Evolutionary conservation across 495 filamentous ascomycete genomes (phyloP).

Genomic region (Penicillium paxilli): DNA sequence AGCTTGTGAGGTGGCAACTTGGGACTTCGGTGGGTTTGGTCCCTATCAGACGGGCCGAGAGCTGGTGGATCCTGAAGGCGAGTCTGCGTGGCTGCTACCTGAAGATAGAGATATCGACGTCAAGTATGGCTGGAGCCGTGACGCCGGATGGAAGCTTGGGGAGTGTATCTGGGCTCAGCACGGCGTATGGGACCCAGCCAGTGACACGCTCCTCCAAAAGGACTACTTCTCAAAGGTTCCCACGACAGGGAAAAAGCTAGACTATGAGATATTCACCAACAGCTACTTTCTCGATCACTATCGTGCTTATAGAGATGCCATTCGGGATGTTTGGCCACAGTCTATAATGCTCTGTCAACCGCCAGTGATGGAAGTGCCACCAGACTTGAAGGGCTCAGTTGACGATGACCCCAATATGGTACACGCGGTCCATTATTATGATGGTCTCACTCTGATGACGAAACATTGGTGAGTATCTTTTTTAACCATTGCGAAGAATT

Average conservation of each 20-base stretch:
- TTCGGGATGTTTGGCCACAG: conserved; percentile 72
- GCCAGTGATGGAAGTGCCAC: conserved; percentile 88
- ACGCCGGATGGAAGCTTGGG: conserved; percentile 85
- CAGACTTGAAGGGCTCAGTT: conserved; percentile 77
- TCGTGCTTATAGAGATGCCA: conserved; percentile 68
- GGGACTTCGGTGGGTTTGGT: conserved; percentile 91
- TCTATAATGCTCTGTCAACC: conserved; percentile 91
- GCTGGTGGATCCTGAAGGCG: conserved; percentile 86
- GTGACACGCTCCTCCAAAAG: conserved; percentile 74
- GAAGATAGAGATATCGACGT: conserved; percentile 72
- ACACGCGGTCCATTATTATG: conserved; percentile 94
- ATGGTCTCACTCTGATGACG: conserved; percentile 93
- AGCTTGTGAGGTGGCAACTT: conserved; percentile 84
- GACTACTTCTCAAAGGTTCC: conserved; percentile 87
- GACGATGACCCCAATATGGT: conserved; percentile 90
- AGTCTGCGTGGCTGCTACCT: conserved; percentile 82
- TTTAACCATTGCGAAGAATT: neutral
- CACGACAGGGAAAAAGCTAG: conserved; percentile 63
- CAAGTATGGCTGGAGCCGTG: conserved; percentile 86
- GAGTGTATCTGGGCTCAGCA: conserved; percentile 97
- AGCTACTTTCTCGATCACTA: conserved; percentile 87
- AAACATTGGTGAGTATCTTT: conserved; percentile 75
- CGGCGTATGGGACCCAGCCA: conserved; percentile 86
- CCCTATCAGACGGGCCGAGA: conserved; percentile 83
- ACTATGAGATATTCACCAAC: conserved; percentile 85